A percentile compares a stretch with the other conserved stretches of the same genome.
Evolutionary conservation across 768 basidiomycete genomes (phyloP).

Genomic region (Auricularia auricula-judae): DNA sequence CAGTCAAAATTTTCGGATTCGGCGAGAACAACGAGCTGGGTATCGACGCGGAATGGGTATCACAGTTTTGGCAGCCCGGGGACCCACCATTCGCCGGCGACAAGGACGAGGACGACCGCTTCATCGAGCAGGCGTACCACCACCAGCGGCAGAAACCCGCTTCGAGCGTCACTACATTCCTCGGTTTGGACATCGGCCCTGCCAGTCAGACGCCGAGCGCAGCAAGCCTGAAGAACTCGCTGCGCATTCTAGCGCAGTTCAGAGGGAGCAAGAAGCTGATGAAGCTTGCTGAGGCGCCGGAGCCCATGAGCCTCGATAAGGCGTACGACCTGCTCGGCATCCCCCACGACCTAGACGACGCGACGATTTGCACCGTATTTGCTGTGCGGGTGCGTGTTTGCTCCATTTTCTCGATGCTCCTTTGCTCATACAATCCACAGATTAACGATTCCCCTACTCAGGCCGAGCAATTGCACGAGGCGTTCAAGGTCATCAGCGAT

Average conservation of each 20-base stretch:
- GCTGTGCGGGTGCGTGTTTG: constrained; percentile 45
- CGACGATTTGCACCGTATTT: constrained; percentile 57
- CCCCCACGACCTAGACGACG: constrained; percentile 56
- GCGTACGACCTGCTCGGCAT: constrained; percentile 67
- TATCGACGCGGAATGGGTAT: constrained; percentile 43
- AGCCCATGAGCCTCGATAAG: constrained; percentile 56
- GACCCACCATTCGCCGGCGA: constrained; percentile 12
- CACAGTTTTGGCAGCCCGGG: background rate
- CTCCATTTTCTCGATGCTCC: background rate
- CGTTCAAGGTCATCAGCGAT: constrained; percentile 64
- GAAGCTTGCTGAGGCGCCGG: constrained; percentile 41
- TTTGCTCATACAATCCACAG: constrained; percentile 24
- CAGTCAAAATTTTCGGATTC: constrained; percentile 50
- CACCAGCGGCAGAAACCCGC: constrained; percentile 10
- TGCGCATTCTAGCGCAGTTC: constrained; percentile 56
- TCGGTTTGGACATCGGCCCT: background rate
- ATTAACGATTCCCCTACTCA: constrained; percentile 62
- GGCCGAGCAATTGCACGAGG: constrained; percentile 59
- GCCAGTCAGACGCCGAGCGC: background rate
- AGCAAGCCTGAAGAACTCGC: constrained; percentile 38
- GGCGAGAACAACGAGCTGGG: constrained; percentile 44
- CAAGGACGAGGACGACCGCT: constrained; percentile 54
- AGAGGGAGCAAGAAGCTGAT: constrained; percentile 40
- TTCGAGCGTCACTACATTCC: background rate
- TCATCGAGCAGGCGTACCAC: constrained; percentile 62